Conservation (phyloP, 169 alveolate genomes). For the Plasmodium coatneyi region DNA sequence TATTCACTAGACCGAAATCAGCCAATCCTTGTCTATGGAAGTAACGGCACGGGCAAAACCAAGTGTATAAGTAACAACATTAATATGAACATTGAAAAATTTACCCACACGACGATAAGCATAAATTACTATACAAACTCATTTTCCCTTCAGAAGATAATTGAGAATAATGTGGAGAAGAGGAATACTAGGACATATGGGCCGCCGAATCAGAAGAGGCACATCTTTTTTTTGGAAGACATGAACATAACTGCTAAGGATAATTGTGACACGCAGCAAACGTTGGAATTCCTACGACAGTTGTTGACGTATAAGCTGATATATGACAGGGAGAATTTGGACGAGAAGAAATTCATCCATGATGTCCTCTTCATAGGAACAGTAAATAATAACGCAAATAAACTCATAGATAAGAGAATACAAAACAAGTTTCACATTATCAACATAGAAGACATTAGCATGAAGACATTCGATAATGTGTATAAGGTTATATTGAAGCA, state of each 20-base stretch:
- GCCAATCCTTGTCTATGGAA: slow-evolving; percentile 66
- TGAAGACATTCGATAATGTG: slow-evolving; percentile 89
- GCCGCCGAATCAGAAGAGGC: slow-evolving; percentile 92
- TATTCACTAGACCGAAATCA: slow-evolving; percentile 42
- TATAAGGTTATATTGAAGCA: slow-evolving; percentile 89
- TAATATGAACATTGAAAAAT: slow-evolving; percentile 73
- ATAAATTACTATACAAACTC: slow-evolving; percentile 67
- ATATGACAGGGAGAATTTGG: slow-evolving; percentile 93
- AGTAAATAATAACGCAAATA: slow-evolving; percentile 95
- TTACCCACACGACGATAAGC: slow-evolving; percentile 68
- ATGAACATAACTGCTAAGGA: slow-evolving; percentile 95
- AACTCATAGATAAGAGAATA: slow-evolving; percentile 93
- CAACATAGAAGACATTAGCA: slow-evolving; percentile 89
- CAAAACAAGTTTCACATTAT: slow-evolving; percentile 94
- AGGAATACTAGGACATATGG: slow-evolving; percentile 95
- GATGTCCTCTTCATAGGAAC: slow-evolving; percentile 95
- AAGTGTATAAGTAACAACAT: slow-evolving; percentile 70
- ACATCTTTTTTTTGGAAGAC: slow-evolving; percentile 95
- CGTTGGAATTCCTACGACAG: slow-evolving; percentile 91
- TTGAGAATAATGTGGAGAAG: slow-evolving; percentile 90
- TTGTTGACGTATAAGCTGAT: slow-evolving; percentile 89
- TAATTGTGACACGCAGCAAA: slow-evolving; percentile 95
- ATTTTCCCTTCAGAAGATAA: slow-evolving; percentile 86
- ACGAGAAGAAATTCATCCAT: slow-evolving; percentile 92
- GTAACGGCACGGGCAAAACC: slow-evolving; percentile 68